Conservation (phyloP, 306 rosid species). For the Lagenaria siceraria region DNA sequence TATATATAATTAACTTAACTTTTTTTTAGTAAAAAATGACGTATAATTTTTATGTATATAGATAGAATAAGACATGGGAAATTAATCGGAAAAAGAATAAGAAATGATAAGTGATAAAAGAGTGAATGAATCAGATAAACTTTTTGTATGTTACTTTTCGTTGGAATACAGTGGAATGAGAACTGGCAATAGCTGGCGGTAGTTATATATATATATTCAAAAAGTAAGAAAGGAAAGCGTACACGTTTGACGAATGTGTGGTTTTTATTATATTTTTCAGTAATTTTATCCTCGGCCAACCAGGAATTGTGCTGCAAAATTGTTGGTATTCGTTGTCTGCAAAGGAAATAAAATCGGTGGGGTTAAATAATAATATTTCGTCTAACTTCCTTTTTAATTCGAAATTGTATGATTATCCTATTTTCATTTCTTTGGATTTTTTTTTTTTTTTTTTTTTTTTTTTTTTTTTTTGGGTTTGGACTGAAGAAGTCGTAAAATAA, state of each 20-base stretch:
- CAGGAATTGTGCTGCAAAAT: not conserved
- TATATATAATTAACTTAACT: too few relatives aligned
- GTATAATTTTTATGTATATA: too few relatives aligned
- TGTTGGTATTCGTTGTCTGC: not conserved
- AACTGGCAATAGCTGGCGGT: not conserved
- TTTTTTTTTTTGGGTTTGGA: not conserved
- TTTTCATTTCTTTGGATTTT: too few relatives aligned
- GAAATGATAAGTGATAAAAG: not conserved
- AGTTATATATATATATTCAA: not conserved
- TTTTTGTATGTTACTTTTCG: not conserved
- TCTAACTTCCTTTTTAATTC: too few relatives aligned
- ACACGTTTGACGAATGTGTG: not conserved
- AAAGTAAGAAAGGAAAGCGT: not conserved
- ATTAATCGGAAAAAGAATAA: not conserved
- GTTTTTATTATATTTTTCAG: not conserved
- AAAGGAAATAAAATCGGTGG: not conserved
- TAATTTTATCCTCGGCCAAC: not conserved
- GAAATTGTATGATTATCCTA: too few relatives aligned
- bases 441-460: too few relatives aligned
- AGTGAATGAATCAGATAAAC: not conserved
- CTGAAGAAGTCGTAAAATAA: not conserved
- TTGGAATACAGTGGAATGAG: not conserved
- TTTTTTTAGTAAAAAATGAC: too few relatives aligned
- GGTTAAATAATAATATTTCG: not conserved
- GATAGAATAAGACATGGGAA: too few relatives aligned